These are phyloP conservation scores for Colletotrichum liriopes DNA, from an alignment of 2,329 filamentous ascomycete genomes.

Conservation along the genomic window DNA sequence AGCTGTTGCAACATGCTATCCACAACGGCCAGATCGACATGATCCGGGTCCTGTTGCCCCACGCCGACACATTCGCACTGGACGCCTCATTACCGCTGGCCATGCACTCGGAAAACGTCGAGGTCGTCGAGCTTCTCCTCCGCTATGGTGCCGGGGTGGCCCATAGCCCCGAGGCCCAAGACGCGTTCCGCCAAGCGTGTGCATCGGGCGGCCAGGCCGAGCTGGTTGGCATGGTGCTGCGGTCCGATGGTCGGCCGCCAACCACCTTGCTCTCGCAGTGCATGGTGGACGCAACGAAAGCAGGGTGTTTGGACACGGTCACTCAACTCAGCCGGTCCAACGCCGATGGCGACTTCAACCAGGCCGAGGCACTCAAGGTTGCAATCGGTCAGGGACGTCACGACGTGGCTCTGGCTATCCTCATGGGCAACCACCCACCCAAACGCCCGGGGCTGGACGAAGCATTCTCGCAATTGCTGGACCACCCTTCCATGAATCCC, in stretches of 20 bases:
- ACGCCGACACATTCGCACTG: conserved; percentile 66
- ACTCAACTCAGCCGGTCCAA: conserved; percentile 65
- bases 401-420: conserved; percentile 70
- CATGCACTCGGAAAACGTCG: conserved; percentile 60
- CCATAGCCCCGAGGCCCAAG: conserved; percentile 62
- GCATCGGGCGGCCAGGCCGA: conserved; percentile 60
- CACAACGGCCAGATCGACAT: conserved; percentile 66
- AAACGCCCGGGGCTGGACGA: conserved; percentile 63
- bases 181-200: conserved; percentile 69
- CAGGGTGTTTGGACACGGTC: conserved; percentile 67
- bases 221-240: conserved; percentile 64
- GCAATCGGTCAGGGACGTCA: conserved; percentile 65
- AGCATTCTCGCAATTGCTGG: conserved; percentile 65
- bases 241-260: conserved; percentile 64
- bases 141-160: conserved; percentile 61
- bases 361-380: conserved; percentile 66
- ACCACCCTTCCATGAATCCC: conserved; percentile 62
- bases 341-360: conserved; percentile 68
- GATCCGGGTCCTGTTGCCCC: conserved; percentile 67
- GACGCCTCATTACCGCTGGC: conserved; percentile 66
- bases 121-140: conserved; percentile 64
- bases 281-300: conserved; percentile 66
- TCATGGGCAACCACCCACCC: conserved; percentile 69
- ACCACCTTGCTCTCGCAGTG: conserved; percentile 62
- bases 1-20: conserved; percentile 67